These are phyloP conservation scores for Ceratobasidium sp. DNA, from an alignment of 1,284 basidiomycete genomes.

Conservation along the genomic window DNA sequence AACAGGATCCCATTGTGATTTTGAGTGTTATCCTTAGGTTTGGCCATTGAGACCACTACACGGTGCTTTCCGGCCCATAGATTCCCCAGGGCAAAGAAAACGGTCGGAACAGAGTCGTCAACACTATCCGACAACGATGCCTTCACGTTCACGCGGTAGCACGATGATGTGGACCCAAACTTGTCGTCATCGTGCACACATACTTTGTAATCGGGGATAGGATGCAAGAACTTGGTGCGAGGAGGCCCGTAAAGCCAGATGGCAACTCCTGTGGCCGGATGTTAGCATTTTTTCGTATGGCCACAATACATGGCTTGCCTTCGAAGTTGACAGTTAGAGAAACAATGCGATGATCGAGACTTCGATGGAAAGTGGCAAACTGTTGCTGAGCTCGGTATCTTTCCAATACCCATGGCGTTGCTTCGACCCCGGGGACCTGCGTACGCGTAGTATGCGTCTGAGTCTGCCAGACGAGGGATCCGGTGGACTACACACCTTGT, in stretches of 20 bases:
- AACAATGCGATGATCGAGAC: neutral
- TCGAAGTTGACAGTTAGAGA: neutral
- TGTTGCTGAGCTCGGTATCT: neutral
- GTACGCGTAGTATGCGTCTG: too few relatives aligned
- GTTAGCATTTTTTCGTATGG: too few relatives aligned
- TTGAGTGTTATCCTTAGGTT: neutral
- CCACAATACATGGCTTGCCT: neutral
- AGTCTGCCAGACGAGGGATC: too few relatives aligned
- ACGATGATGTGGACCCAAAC: neutral
- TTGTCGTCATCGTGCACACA: neutral
- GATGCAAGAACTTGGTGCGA: neutral
- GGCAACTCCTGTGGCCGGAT: too few relatives aligned
- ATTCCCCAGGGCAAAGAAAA: conserved; percentile 11
- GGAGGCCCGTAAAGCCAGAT: conserved; percentile 19
- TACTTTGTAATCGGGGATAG: conserved; percentile 11
- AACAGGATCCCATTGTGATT: neutral
- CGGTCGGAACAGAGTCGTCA: conserved; percentile 12
- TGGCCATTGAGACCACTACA: conserved; percentile 13
- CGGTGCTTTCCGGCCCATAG: neutral
- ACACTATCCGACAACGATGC: neutral
- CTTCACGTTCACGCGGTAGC: conserved; percentile 9
- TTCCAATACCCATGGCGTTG: neutral
- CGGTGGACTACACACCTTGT: neutral
- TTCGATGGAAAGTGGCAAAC: neutral
- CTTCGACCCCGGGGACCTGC: neutral